Conservation (phyloP, 768 basidiomycete genomes). For the Dioszegia hungarica region DNA sequence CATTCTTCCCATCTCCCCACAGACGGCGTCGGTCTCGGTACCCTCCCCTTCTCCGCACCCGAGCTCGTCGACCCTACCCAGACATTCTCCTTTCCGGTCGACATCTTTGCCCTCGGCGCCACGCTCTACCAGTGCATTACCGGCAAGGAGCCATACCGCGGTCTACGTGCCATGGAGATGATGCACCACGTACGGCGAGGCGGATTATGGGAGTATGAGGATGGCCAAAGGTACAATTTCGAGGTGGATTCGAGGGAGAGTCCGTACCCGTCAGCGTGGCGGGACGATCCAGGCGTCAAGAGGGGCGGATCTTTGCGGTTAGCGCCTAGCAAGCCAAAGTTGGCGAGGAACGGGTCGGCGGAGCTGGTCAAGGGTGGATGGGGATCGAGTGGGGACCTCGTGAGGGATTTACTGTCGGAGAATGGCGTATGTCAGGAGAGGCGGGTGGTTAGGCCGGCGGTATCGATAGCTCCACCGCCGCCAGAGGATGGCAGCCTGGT, state of each 20-base stretch:
- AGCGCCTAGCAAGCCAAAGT: neutral
- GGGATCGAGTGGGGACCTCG: no score
- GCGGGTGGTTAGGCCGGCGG: slow-evolving; percentile 10
- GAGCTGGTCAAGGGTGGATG: slow-evolving; percentile 29
- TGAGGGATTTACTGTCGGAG: no score
- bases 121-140: slow-evolving; percentile 50
- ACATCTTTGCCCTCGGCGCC: slow-evolving; percentile 52
- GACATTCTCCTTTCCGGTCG: slow-evolving; percentile 50
- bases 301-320: slow-evolving; percentile 32
- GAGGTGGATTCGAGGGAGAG: slow-evolving; percentile 22
- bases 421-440: no score
- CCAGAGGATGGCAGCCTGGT: slow-evolving; percentile 33
- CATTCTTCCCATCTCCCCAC: slow-evolving; percentile 38
- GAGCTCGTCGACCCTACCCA: slow-evolving; percentile 50
- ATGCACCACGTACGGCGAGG: slow-evolving; percentile 49
- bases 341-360: slow-evolving; percentile 18
- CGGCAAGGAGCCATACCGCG: slow-evolving; percentile 50
- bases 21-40: slow-evolving; percentile 51
- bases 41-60: slow-evolving; percentile 51
- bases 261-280: slow-evolving; percentile 32
- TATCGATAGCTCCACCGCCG: slow-evolving; percentile 1
- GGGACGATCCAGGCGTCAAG: slow-evolving; percentile 19
- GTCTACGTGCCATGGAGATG: slow-evolving; percentile 46
- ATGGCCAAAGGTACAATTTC: slow-evolving; percentile 35
- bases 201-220: slow-evolving; percentile 50